phyloP scores from a whole-genome alignment of 345 rosid genomes.

The Laguncularia racemosa region DNA sequence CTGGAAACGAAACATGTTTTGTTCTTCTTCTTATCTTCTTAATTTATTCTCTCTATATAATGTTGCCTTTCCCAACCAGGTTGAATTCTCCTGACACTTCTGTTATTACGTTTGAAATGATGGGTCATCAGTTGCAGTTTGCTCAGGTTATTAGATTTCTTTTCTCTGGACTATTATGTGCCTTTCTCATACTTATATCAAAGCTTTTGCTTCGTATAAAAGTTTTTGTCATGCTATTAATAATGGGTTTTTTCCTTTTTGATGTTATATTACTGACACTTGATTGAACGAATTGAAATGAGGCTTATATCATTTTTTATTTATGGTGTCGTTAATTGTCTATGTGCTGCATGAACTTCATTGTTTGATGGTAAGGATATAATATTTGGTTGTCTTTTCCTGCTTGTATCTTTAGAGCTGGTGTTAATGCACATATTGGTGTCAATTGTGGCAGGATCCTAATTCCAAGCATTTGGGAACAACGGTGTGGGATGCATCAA shows the following conservation, averaged over 20 bases:
- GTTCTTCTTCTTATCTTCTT: too few relatives aligned
- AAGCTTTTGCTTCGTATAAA: too few relatives aligned
- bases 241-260: too few relatives aligned
- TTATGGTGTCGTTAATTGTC: neutral
- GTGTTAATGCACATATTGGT: slow-evolving; percentile 6
- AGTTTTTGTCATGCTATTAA: too few relatives aligned
- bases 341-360: too few relatives aligned
- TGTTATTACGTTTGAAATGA: slow-evolving; percentile 49
- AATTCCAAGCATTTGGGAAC: slow-evolving; percentile 94
- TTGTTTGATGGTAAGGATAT: too few relatives aligned
- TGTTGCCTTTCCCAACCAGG: slow-evolving; percentile 20
- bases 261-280: neutral
- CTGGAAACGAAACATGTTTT: too few relatives aligned
- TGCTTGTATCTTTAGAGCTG: neutral
- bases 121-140: slow-evolving; percentile 71
- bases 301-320: neutral
- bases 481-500: slow-evolving; percentile 96
- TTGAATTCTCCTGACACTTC: slow-evolving; percentile 79
- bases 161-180: neutral
- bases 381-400: too few relatives aligned
- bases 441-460: slow-evolving; percentile 58
- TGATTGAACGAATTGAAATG: neutral
- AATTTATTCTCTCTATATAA: too few relatives aligned
- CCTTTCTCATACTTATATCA: too few relatives aligned
- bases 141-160: slow-evolving; percentile 42